Evolutionary conservation across 768 basidiomycete genomes (phyloP), one percentile per base, ranked within the genome.

Genomic region (Daedaleopsis nitida): DNA sequence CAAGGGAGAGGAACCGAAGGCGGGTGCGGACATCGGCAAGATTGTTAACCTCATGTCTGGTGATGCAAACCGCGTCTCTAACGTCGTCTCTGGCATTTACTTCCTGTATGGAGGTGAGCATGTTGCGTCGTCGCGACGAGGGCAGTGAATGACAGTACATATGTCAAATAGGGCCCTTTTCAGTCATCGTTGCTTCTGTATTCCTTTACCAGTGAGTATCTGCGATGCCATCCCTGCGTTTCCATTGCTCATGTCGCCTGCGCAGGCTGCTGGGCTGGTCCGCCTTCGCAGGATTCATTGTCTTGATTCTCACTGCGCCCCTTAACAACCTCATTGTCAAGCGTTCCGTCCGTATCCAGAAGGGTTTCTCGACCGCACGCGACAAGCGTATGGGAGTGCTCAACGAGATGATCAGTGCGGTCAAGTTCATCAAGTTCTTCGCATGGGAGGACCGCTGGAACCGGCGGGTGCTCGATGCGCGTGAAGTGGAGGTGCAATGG

Each of bases 11-110:
- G 78, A 91, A 34, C 83, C 86, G 1, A 88, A 84, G 66, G 83
- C 88, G 0, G 90, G 92, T 16, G 94, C 94, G 9, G 91, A 94
- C 70, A 80, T 91, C 13, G 94, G 94, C 13, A 94, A 95, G 72
- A 92, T 96, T 54, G 91, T 95, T 56, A 92, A 93, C 65, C 74
- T 95, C 38, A 96, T 96, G 92, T 86, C 90, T 14, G 86, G 84
- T 7, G 91, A 93, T 70, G 86, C 87, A 2, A 88, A 86, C 68
- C 75, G 80, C 45, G 59, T 89, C 58, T 75, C 84, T 3, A 78
- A 79, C 74, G 83, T 80, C 56, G 65, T 78, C 8, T 83, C 88
- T 0, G 82, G 79, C 1, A 70, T 80, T 54, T 91, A 89, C 68
- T 84, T 87, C 69, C 74, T 89, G 35, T 92, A 91, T 59, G 86